Evolutionary conservation across 345 rosid species (phyloP).

Genomic region (Citrus sp.): DNA sequence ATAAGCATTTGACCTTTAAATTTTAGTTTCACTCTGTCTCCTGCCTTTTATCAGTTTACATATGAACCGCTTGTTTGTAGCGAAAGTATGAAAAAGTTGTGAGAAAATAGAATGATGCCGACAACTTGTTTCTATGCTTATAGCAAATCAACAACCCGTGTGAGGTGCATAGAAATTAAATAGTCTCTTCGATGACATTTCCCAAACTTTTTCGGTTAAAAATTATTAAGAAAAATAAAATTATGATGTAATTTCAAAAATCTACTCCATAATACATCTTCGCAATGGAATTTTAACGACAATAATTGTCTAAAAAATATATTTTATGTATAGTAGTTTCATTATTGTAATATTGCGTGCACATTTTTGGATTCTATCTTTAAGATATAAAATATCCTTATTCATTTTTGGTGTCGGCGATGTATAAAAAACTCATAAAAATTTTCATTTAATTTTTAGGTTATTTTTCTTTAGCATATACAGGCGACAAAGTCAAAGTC

Average conservation of each 20-base stretch:
- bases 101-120: background rate
- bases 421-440: background rate
- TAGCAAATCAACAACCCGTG: background rate
- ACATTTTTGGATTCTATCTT: background rate
- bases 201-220: background rate
- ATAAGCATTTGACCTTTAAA: conserved; percentile 1
- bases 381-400: background rate
- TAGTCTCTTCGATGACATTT: background rate
- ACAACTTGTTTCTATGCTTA: background rate
- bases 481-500: background rate
- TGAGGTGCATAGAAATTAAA: background rate
- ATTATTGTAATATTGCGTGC: background rate
- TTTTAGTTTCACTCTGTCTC: background rate
- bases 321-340: background rate
- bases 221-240: background rate
- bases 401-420: background rate
- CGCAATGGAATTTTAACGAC: background rate
- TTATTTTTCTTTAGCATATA: background rate
- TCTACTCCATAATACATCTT: background rate
- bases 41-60: too few relatives aligned
- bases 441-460: background rate
- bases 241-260: background rate
- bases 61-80: background rate
- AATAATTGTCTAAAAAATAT: background rate
- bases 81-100: background rate